These are phyloP conservation scores for Talaromyces funiculosus DNA, from an alignment of 2,329 filamentous ascomycete species.

Conservation along the genomic window DNA sequence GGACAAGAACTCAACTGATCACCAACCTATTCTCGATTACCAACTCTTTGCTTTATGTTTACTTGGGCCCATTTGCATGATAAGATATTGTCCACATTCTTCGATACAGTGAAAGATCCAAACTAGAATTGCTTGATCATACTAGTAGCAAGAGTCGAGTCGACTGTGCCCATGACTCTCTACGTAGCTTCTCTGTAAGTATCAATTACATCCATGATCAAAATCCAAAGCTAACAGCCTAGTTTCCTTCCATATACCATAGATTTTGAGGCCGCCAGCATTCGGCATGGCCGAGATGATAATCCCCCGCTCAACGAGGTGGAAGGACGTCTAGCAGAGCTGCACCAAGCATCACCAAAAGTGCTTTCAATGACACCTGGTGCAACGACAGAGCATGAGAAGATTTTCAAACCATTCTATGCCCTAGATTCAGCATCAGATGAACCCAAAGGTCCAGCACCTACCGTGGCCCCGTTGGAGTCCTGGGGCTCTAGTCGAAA, in stretches of 20 bases:
- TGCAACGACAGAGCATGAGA: constrained; percentile 35
- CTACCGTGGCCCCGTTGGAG: constrained; percentile 65
- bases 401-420: constrained; percentile 32
- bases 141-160: neutral
- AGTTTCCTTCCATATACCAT: constrained; percentile 36
- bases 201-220: neutral
- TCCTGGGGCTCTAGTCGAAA: constrained; percentile 64
- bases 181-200: constrained; percentile 33
- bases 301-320: constrained; percentile 21
- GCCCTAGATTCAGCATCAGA: constrained; percentile 24
- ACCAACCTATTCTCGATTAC: neutral
- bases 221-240: neutral
- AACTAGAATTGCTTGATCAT: neutral
- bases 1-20: neutral
- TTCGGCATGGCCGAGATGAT: constrained; percentile 20
- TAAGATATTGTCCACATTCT: too few relatives aligned
- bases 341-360: constrained; percentile 17
- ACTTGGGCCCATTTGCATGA: neutral
- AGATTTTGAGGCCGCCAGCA: constrained; percentile 26
- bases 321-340: constrained; percentile 22
- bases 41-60: neutral
- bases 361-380: constrained; percentile 30
- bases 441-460: constrained; percentile 27
- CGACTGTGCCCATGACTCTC: constrained; percentile 26
- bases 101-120: neutral